Conservation (phyloP, 176 grass and related monocot genomes). For the Poa pratensis region DNA sequence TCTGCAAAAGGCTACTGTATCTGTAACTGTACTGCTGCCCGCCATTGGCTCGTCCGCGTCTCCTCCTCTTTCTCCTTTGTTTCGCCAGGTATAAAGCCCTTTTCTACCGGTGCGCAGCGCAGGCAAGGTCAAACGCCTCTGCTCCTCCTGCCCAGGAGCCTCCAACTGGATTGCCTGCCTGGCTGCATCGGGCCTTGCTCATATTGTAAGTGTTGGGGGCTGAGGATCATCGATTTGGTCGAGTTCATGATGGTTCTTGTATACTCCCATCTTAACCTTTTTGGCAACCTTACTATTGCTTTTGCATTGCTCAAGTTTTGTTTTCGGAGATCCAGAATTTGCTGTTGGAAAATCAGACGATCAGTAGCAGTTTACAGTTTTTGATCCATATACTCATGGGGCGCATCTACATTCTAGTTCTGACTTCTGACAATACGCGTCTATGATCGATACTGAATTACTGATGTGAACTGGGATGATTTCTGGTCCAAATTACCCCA, state of each 20-base stretch:
- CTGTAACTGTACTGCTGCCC: not conserved
- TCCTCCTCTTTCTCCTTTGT: constrained; percentile 36
- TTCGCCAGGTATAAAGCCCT: constrained; percentile 45
- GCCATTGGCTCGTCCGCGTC: constrained; percentile 29
- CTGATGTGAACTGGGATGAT: constrained; percentile 31
- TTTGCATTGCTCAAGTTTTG: not conserved
- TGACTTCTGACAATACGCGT: not conserved
- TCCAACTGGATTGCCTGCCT: not conserved
- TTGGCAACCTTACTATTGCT: not conserved
- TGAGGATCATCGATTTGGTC: not conserved
- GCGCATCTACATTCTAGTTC: not conserved
- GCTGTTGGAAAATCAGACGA: not conserved
- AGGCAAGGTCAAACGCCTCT: constrained; percentile 49
- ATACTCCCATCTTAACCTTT: constrained; percentile 22
- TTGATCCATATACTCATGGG: not conserved
- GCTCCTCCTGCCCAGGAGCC: not conserved
- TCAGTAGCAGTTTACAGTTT: not conserved
- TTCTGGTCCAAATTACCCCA: constrained; percentile 14
- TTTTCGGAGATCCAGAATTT: constrained; percentile 30
- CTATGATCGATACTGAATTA: not conserved
- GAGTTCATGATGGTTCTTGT: constrained; percentile 22
- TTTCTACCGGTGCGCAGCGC: constrained; percentile 44
- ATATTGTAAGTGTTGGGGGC: constrained; percentile 28
- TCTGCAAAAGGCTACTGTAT: constrained; percentile 15
- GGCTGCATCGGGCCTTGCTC: not conserved